Conservation (phyloP, 805 yeast species). For the Kluyveromyces starmeri region DNA sequence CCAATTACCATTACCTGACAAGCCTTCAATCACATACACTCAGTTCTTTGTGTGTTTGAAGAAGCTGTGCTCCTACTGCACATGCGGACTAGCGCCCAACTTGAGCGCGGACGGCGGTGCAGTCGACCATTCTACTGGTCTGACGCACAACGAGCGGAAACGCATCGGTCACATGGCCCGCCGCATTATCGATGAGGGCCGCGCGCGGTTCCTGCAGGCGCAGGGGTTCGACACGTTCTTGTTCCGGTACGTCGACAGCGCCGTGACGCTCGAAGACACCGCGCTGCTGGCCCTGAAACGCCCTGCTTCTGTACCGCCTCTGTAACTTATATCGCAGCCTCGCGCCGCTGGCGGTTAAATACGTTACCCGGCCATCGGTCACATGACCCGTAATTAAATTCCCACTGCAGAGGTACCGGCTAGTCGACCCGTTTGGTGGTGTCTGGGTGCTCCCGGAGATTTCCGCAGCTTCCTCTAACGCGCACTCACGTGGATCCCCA, state of each 20-base stretch:
- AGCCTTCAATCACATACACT: constrained; percentile 10
- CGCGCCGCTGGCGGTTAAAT: no score
- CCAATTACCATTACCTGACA: constrained; percentile 6
- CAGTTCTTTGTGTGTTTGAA: constrained; percentile 41
- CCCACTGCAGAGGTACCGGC: no score
- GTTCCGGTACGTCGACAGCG: constrained; percentile 48
- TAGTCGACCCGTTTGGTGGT: no score
- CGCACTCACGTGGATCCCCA: no score
- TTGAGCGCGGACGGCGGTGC: constrained; percentile 27
- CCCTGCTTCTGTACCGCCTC: no score
- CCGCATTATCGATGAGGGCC: constrained; percentile 63
- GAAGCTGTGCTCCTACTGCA: constrained; percentile 83
- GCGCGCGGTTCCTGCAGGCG: constrained; percentile 32
- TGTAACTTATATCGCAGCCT: no score
- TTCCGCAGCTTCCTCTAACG: no score
- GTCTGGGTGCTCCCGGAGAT: no score
- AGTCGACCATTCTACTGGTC: constrained; percentile 38
- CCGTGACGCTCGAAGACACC: constrained; percentile 63
- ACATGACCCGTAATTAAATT: no score
- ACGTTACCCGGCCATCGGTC: no score
- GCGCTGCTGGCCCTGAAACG: constrained; percentile 37
- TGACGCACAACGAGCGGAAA: constrained; percentile 43
- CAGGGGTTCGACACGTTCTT: constrained; percentile 41
- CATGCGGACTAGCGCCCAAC: constrained; percentile 51
- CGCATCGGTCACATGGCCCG: constrained; percentile 59